Percentiles rank a stretch among this genome's conserved stretches.
Conservation (phyloP, 352 stramenopile species). For the Pythium aquatile region DNA sequence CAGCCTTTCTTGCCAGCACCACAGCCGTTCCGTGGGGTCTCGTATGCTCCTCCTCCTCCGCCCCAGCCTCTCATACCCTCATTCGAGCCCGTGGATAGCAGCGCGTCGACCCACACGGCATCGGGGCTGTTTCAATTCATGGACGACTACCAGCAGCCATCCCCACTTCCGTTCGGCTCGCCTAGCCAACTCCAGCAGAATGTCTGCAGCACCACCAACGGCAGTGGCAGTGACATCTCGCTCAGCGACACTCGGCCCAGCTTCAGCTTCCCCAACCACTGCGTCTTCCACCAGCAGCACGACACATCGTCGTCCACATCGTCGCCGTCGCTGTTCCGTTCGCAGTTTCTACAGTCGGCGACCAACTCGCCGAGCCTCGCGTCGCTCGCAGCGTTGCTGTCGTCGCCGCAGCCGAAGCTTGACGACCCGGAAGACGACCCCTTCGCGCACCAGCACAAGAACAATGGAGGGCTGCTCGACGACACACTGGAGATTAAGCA, state of each 20-base stretch:
- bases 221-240: not conserved
- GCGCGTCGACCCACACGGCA: not conserved
- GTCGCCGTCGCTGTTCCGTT: constrained; percentile 9
- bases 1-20: not conserved
- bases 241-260: not conserved
- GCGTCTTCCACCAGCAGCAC: constrained; percentile 14
- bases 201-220: not conserved
- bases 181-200: not conserved
- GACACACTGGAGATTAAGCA: not conserved
- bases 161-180: not conserved
- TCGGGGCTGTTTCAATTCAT: not conserved
- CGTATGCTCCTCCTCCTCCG: not conserved
- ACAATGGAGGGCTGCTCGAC: not conserved
- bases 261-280: constrained; percentile 16
- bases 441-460: not conserved
- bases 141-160: not conserved
- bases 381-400: constrained; percentile 13
- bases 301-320: not conserved
- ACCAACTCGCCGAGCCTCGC: constrained; percentile 8
- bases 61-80: not conserved
- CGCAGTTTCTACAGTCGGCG: constrained; percentile 2
- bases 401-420: not conserved
- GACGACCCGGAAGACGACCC: not conserved
- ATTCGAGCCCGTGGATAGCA: not conserved
- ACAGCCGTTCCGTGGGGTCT: not conserved